These are phyloP conservation scores for Suillus cothurnatus DNA, from an alignment of 768 basidiomycete species.

Conservation along the genomic window DNA sequence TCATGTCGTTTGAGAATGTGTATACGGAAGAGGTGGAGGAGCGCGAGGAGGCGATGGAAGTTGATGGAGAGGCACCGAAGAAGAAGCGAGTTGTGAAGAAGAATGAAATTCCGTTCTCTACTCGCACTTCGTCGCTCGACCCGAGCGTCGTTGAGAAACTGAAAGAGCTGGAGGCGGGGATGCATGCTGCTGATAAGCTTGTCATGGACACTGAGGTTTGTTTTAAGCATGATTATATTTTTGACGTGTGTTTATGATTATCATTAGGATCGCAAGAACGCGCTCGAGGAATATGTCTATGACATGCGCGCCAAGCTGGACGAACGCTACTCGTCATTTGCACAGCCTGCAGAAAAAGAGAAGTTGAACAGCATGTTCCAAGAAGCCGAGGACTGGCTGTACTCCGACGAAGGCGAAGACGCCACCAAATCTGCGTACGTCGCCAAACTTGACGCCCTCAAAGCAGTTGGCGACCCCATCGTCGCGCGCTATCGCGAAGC, in stretches of 20 bases:
- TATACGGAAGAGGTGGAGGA: slow-evolving; percentile 86
- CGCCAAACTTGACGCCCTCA: slow-evolving; percentile 77
- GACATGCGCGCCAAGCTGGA: slow-evolving; percentile 94
- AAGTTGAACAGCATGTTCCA: slow-evolving; percentile 69
- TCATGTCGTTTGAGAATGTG: slow-evolving; percentile 83
- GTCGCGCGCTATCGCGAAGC: slow-evolving; percentile 78
- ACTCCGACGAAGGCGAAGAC: slow-evolving; percentile 95
- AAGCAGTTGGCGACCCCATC: slow-evolving; percentile 86
- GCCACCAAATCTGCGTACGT: slow-evolving; percentile 96
- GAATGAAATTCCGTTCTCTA: slow-evolving; percentile 75
- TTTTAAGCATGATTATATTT: slow-evolving; percentile 12
- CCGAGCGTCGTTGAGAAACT: slow-evolving; percentile 59
- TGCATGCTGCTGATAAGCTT: slow-evolving; percentile 92
- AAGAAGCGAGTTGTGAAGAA: slow-evolving; percentile 88
- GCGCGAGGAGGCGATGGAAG: slow-evolving; percentile 78
- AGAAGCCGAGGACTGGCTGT: slow-evolving; percentile 95
- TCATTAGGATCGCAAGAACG: slow-evolving; percentile 91
- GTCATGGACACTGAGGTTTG: slow-evolving; percentile 95
- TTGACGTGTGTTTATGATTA: slow-evolving; percentile 5
- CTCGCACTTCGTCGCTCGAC: slow-evolving; percentile 66
- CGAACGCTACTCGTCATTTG: slow-evolving; percentile 78
- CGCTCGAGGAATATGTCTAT: slow-evolving; percentile 98
- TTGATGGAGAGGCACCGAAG: slow-evolving; percentile 66
- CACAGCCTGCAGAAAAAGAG: slow-evolving; percentile 74
- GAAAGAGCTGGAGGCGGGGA: slow-evolving; percentile 83